Base-by-base conservation (phyloP, 768 basidiomycete genomes). In the Mycena chlorophos region DNA sequence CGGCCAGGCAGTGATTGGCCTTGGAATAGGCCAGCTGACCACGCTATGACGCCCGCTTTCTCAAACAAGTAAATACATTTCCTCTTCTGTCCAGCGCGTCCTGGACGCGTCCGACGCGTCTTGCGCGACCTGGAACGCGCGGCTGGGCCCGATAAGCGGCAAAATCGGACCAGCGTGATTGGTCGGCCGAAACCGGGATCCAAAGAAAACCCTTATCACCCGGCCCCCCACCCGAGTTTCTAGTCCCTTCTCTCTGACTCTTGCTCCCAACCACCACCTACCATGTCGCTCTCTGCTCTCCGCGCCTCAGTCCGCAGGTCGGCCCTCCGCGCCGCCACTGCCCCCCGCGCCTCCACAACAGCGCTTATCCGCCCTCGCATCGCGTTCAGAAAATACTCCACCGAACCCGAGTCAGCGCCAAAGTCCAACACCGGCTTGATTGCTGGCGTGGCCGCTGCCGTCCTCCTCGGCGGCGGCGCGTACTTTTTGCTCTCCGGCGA, bases 401-500 rank as follows among this genome's bases (percentile, higher is more conserved):
- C 76, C 22, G 68, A 76, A 1, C 75, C 79, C 14, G 71, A 70
- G 13, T 71, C 40, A 42, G 13, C 71, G 63, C 68, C 81, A 19
- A 83, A 83, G 60, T 79, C 80, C n/a, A 85, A 80, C 69, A 78
- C 76, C 20, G 75, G 70, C 20, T 76, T 91, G 49, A 86, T 79
- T 66, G 68, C 81, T 37, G 84, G 84, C 47, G 69, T 88, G 26
- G 88, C 83, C 64, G 81, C 81, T 55, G 83, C 79, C 39, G 81
- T 75, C 19, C 77, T 78, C 39, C 77, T 75, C 48, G 85, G 80
- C 51, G 87, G 84, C 40, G 76, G 80, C 12, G 87, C 83, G 48
- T 90, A 83, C 73, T 88, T 85, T 67, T 68, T 79, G 60, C 82
- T 77, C 70, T 75, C 78, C 4, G 78, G 76, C 64, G 76, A 81